Conservation (phyloP, 192 early-diverging fungal genomes). For the Rhizophlyctis rosea region DNA sequence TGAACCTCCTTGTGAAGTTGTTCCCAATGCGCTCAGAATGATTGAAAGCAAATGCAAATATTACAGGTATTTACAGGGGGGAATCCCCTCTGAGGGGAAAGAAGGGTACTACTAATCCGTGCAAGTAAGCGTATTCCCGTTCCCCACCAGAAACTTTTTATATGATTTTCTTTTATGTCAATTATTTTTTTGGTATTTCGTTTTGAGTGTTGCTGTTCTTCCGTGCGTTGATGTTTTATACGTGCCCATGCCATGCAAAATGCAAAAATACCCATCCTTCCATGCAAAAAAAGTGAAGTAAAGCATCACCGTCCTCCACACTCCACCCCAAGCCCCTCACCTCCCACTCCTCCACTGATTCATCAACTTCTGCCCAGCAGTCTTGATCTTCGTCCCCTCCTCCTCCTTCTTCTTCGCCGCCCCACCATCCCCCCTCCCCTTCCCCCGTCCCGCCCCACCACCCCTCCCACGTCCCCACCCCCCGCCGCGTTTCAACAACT, state of each 20-base stretch:
- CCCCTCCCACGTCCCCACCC: not conserved
- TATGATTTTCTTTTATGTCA: slow-evolving; percentile 5
- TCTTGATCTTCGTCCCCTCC: slow-evolving; percentile 2
- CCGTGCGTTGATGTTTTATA: not conserved
- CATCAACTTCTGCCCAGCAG: not conserved
- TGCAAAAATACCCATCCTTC: no score
- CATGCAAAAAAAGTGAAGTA: no score
- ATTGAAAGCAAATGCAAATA: no score
- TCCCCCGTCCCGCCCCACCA: slow-evolving; percentile 7
- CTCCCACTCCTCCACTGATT: not conserved
- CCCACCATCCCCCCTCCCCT: slow-evolving; percentile 5
- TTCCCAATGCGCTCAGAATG: no score
- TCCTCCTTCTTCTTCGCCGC: slow-evolving; percentile 9
- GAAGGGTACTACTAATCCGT: no score
- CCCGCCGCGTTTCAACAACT: no score
- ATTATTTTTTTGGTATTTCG: slow-evolving; percentile 26
- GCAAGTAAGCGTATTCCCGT: no score
- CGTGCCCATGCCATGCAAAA: no score
- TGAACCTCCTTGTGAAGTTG: no score
- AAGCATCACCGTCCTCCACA: no score
- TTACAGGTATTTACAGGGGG: no score
- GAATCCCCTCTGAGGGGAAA: no score
- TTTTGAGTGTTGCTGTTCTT: not conserved
- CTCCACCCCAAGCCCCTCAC: not conserved
- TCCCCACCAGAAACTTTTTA: slow-evolving; percentile 45